Evolutionary conservation across 257 asterid genomes (phyloP).

Genomic region (Nicotiana tabacum): DNA sequence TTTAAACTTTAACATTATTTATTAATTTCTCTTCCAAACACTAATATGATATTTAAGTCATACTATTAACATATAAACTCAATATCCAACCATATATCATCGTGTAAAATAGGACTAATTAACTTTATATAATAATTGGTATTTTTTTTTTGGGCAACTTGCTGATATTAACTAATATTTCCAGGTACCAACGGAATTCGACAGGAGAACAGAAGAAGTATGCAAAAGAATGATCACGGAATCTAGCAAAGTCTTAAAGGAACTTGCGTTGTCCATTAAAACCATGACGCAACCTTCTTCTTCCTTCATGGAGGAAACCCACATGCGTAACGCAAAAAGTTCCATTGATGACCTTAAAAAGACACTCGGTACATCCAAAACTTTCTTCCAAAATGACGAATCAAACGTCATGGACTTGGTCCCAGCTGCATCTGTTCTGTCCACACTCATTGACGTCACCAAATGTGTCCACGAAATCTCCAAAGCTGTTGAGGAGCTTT

Average conservation of each 20-base stretch:
- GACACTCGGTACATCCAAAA: not conserved
- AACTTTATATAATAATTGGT: too few relatives aligned
- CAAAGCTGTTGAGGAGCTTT: conserved; percentile 24
- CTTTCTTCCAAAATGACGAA: not conserved
- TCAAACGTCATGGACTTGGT: conserved; percentile 13
- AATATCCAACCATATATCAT: too few relatives aligned
- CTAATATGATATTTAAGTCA: too few relatives aligned
- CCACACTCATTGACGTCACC: conserved; percentile 21
- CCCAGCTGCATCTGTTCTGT: conserved; percentile 16
- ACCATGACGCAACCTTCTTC: conserved; percentile 32
- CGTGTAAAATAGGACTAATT: too few relatives aligned
- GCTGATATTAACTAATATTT: too few relatives aligned
- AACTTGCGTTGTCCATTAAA: conserved; percentile 35
- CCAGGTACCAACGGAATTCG: conserved; percentile 22
- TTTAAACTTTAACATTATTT: too few relatives aligned
- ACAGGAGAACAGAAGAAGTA: conserved; percentile 22
- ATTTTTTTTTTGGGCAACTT: too few relatives aligned
- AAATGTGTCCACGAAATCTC: conserved; percentile 18
- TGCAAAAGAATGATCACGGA: conserved; percentile 50
- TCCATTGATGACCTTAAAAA: conserved; percentile 30
- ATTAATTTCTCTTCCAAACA: not conserved
- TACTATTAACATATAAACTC: too few relatives aligned
- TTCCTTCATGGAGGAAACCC: conserved; percentile 20
- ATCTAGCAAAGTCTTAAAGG: conserved; percentile 38
- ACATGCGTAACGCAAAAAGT: conserved; percentile 26